Evolutionary conservation across 2,329 filamentous ascomycete species (phyloP), one percentile per base, ranked within the genome.

Genomic region (Penicillium sp.): DNA sequence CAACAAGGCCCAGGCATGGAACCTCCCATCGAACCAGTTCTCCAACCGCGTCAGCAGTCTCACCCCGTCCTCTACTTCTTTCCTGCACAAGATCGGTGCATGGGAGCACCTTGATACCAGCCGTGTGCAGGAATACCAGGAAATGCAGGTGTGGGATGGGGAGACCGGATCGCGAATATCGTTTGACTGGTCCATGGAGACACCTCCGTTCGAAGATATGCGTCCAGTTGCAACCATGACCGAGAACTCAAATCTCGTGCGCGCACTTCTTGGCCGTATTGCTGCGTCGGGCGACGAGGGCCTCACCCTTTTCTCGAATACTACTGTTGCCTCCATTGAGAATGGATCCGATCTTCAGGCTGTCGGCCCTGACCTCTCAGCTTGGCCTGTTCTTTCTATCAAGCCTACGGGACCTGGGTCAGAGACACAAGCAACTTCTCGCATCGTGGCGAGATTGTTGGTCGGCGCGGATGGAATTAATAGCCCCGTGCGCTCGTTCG

Each of bases 61-160:
- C 49, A 98, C 93, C 0, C 92, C 92, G 0, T 81, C 87, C 0
- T 95, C 91, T 0, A 86, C 89, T n/a, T 79, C 78, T 3, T 96
- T 93, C 64, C 79, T 97, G 55, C 79, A 88, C 65, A 76, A 80
- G 4, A 93, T 95, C 53, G 93, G 92, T 31, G 90, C 87, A 43
- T 97, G 92, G 93, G 66, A 78, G 6, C 83, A 95, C 65, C 75
- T 96, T 53, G 80, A 88, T 58, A 74, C 78, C 37, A 76, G 81
- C 5, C 83, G 93, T 28, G 82, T 93, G 29, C 91, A 96, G 73
- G 81, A 84, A 0, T 98, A 96, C 70, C 85, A 95, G 52, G 88
- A 92, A 62, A 98, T 98, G 93, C 87, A 95, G 69, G 93, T 97
- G 28, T 98, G 95, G 93, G 93, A 98, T 69, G 95, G 92, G 54